Evolutionary conservation across 495 filamentous ascomycete species (phyloP).

Genomic region (Aspergillus funiculosus): DNA sequence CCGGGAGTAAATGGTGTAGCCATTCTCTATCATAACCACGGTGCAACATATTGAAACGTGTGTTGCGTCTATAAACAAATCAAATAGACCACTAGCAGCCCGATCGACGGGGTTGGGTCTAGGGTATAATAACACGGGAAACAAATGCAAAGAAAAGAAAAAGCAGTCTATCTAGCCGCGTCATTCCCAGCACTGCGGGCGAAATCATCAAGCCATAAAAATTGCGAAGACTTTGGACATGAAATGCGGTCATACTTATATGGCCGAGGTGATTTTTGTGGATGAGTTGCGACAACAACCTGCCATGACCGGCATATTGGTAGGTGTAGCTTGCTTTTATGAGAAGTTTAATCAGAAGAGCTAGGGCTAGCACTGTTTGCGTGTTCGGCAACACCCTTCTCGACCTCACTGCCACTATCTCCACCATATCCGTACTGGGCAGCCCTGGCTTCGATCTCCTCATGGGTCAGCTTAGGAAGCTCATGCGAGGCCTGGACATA

Average conservation of each 20-base stretch:
- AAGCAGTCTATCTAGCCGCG: background rate
- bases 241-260: no score
- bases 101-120: slow-evolving; percentile 8
- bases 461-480: slow-evolving; percentile 57
- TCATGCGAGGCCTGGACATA: slow-evolving; percentile 67
- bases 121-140: background rate
- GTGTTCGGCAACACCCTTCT: slow-evolving; percentile 23
- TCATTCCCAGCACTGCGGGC: no score
- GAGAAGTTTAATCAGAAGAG: slow-evolving; percentile 12
- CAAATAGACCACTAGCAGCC: background rate
- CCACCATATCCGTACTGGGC: slow-evolving; percentile 53
- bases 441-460: slow-evolving; percentile 59
- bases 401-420: slow-evolving; percentile 19
- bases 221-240: no score
- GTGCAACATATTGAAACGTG: no score
- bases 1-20: no score
- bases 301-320: no score
- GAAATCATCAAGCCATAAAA: no score
- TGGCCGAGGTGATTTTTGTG: no score
- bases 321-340: slow-evolving; percentile 6
- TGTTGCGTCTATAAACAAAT: slow-evolving; percentile 2
- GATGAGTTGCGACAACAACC: no score
- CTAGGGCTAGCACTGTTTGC: slow-evolving; percentile 14
- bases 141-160: background rate
- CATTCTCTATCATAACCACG: background rate